These are phyloP conservation scores for Collybiopsis luxurians DNA, from an alignment of 768 basidiomycete species.

Conservation along the genomic window DNA sequence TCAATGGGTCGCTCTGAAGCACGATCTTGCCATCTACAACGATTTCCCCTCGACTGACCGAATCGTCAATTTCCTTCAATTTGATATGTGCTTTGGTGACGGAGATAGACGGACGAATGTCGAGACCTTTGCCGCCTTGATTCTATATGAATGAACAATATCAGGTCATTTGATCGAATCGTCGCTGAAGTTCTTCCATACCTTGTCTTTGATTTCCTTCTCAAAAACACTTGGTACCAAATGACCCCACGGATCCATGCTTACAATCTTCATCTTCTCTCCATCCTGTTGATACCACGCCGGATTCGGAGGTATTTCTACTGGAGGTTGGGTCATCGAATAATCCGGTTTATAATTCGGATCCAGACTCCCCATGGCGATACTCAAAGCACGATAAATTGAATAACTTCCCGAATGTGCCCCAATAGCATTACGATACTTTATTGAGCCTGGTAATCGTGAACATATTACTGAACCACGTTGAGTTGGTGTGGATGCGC, in stretches of 20 bases:
- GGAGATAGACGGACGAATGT: conserved; percentile 90
- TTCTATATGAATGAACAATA: not conserved
- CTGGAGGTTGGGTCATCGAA: conserved; percentile 79
- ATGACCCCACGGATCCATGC: conserved; percentile 94
- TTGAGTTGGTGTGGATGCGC: conserved; percentile 54
- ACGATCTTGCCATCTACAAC: conserved; percentile 82
- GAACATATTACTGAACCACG: conserved; percentile 91
- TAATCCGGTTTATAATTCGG: conserved; percentile 84
- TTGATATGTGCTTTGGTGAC: conserved; percentile 94
- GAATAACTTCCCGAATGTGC: conserved; percentile 94
- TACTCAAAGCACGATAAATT: conserved; percentile 90
- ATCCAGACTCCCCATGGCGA: conserved; percentile 83
- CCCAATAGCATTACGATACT: conserved; percentile 90
- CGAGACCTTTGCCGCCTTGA: conserved; percentile 49
- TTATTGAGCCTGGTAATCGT: conserved; percentile 79
- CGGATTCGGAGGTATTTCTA: conserved; percentile 72
- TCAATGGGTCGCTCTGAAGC: conserved; percentile 59
- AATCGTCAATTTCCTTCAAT: conserved; percentile 88
- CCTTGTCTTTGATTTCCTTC: conserved; percentile 48
- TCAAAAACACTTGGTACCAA: conserved; percentile 73
- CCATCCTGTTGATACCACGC: conserved; percentile 63
- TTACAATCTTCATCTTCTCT: conserved; percentile 66
- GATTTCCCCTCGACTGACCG: conserved; percentile 69
- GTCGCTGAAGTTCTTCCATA: not conserved
- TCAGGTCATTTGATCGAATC: no score